Evolutionary conservation across 768 basidiomycete species (phyloP).

Genomic region (Suillus paluster): DNA sequence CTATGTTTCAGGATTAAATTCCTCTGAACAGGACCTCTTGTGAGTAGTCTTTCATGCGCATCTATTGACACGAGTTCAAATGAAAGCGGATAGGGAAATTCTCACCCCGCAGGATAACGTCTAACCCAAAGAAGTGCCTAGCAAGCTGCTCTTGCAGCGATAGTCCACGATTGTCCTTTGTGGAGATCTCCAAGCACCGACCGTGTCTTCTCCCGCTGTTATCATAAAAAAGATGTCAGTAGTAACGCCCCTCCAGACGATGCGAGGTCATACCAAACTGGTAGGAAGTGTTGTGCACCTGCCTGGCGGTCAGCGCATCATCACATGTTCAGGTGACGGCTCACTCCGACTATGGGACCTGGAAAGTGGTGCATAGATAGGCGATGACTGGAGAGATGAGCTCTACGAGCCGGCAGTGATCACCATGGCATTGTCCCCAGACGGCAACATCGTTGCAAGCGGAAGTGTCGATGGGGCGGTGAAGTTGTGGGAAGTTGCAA

Average conservation of each 20-base stretch:
- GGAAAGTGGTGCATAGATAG: neutral
- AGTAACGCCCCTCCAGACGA: neutral
- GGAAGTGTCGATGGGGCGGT: conserved; percentile 24
- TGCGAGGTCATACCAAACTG: neutral
- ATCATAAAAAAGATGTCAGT: neutral
- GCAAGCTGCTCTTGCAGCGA: neutral
- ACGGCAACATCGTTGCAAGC: conserved; percentile 26
- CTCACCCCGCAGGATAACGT: neutral
- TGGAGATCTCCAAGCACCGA: neutral
- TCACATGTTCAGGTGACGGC: neutral
- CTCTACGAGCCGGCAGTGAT: neutral
- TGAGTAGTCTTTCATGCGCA: no score
- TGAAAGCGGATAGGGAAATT: no score
- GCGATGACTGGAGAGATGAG: neutral
- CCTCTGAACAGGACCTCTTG: no score
- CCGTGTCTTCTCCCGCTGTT: neutral
- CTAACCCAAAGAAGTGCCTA: neutral
- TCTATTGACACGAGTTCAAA: no score
- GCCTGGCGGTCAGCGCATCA: neutral
- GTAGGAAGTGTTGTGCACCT: neutral
- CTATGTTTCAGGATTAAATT: no score
- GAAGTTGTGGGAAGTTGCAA: conserved; percentile 28
- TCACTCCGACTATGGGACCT: neutral
- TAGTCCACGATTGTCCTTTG: neutral
- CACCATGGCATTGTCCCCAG: conserved; percentile 32